Conservation (phyloP, 805 yeast species). For the Yarrowia sp. region DNA sequence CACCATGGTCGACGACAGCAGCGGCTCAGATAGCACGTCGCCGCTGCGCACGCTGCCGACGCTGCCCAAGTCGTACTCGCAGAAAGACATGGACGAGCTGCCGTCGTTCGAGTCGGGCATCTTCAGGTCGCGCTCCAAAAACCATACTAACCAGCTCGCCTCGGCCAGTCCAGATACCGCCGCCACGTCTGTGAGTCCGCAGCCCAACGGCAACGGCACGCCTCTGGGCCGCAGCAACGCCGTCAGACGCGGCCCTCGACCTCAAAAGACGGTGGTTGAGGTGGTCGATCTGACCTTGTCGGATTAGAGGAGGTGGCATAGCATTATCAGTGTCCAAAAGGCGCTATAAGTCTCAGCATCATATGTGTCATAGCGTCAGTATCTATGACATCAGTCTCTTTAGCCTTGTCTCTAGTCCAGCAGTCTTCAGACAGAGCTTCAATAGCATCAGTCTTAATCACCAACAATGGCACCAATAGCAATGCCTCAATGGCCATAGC, state of each 20-base stretch:
- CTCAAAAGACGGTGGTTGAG: conserved; percentile 20
- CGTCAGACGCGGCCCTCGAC: conserved; percentile 10
- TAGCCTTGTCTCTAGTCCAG: too few relatives aligned
- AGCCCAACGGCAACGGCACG: neutral
- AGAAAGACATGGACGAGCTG: neutral
- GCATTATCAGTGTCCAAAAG: too few relatives aligned
- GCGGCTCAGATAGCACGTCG: conserved; percentile 4
- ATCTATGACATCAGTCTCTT: too few relatives aligned
- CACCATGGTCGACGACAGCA: conserved; percentile 25
- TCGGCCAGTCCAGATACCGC: conserved; percentile 31
- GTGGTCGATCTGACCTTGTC: conserved; percentile 20
- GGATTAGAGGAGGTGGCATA: too few relatives aligned
- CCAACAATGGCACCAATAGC: too few relatives aligned
- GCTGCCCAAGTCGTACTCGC: neutral
- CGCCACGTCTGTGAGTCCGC: conserved; percentile 32
- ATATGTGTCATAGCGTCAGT: too few relatives aligned
- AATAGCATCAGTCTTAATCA: too few relatives aligned
- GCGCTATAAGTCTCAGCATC: too few relatives aligned
- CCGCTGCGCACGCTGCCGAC: conserved; percentile 15
- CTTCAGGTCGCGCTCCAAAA: conserved; percentile 2
- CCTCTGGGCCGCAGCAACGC: conserved; percentile 28
- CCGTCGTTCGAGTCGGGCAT: conserved; percentile 36
- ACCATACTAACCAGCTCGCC: conserved; percentile 3
- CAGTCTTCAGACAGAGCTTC: too few relatives aligned
- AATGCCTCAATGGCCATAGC: too few relatives aligned